Percentiles rank a stretch among this genome's conserved stretches.
These are phyloP conservation scores for Apiospora rasikravindrae DNA, from an alignment of 2,329 filamentous ascomycete species.

Conservation along the genomic window DNA sequence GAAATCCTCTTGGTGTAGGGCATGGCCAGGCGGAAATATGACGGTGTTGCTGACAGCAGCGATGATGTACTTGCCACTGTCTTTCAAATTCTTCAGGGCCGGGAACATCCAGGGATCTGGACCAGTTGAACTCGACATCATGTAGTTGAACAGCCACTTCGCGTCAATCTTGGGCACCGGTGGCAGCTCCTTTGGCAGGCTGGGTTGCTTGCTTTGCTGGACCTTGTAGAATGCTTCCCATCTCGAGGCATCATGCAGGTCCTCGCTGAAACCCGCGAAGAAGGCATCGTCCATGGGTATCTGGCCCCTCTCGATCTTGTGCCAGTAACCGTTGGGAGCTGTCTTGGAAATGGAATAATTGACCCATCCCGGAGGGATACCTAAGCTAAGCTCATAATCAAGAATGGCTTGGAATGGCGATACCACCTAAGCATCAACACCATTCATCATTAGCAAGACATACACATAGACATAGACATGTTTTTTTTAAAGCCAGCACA, in stretches of 20 bases:
- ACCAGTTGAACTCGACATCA: conserved; percentile 76
- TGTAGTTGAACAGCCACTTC: conserved; percentile 83
- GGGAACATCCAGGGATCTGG: conserved; percentile 91
- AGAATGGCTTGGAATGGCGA: conserved; percentile 94
- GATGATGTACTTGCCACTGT: conserved; percentile 69
- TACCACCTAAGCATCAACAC: conserved; percentile 65
- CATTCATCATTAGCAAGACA: conserved; percentile 26
- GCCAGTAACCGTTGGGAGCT: conserved; percentile 83
- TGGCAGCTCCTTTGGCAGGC: conserved; percentile 52
- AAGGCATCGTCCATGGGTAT: conserved; percentile 76
- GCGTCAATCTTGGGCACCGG: conserved; percentile 76
- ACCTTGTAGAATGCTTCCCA: conserved; percentile 71
- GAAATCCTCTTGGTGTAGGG: conserved; percentile 62
- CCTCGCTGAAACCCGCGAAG: conserved; percentile 75
- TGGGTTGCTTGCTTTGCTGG: conserved; percentile 49
- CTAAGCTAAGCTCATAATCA: conserved; percentile 79
- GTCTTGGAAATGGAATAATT: conserved; percentile 87
- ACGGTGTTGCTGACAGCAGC: conserved; percentile 91
- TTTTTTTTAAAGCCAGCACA: neutral
- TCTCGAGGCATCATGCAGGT: conserved; percentile 68
- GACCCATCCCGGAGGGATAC: conserved; percentile 86
- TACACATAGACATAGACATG: neutral
- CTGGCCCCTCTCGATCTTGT: conserved; percentile 83
- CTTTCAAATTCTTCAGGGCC: conserved; percentile 72
- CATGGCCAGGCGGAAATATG: conserved; percentile 78